These are phyloP conservation scores for Auricularia sp. DNA, from an alignment of 768 basidiomycete species.

Conservation along the genomic window DNA sequence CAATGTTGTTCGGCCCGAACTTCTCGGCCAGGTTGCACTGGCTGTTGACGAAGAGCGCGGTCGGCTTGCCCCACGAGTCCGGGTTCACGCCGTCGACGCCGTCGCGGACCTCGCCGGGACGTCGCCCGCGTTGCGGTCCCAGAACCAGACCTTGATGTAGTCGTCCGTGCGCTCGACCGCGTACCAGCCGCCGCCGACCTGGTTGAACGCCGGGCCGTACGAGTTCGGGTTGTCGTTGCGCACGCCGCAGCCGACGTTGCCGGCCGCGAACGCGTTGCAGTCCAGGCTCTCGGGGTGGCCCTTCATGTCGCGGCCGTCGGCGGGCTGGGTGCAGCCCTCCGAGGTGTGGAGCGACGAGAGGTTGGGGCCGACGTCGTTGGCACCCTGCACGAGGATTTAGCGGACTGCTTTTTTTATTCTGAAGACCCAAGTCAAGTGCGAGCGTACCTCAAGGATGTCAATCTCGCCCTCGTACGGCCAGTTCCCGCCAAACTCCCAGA, in stretches of 20 bases:
- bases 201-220: conserved; percentile 22
- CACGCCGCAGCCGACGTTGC: conserved; percentile 32
- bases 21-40: conserved; percentile 32
- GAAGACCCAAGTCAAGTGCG: no score
- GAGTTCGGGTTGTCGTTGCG: conserved; percentile 17
- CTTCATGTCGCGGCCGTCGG: conserved; percentile 3
- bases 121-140: conserved; percentile 24
- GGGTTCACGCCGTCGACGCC: conserved; percentile 15
- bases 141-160: conserved; percentile 33
- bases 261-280: conserved; percentile 16
- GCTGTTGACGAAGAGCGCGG: conserved; percentile 14
- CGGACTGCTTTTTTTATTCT: no score
- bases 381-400: neutral
- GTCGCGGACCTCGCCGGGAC: conserved; percentile 23
- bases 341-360: conserved; percentile 9
- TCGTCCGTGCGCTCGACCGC: conserved; percentile 26
- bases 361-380: conserved; percentile 8
- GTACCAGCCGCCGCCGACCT: conserved; percentile 35
- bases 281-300: neutral
- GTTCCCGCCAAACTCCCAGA: neutral
- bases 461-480: conserved; percentile 12
- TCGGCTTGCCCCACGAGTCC: conserved; percentile 15
- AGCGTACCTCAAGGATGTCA: conserved; percentile 13
- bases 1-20: conserved; percentile 25
- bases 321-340: conserved; percentile 2